These are phyloP conservation scores for Metschnikowia drakensbergensis DNA, from an alignment of 805 yeast species.

Conservation along the genomic window DNA sequence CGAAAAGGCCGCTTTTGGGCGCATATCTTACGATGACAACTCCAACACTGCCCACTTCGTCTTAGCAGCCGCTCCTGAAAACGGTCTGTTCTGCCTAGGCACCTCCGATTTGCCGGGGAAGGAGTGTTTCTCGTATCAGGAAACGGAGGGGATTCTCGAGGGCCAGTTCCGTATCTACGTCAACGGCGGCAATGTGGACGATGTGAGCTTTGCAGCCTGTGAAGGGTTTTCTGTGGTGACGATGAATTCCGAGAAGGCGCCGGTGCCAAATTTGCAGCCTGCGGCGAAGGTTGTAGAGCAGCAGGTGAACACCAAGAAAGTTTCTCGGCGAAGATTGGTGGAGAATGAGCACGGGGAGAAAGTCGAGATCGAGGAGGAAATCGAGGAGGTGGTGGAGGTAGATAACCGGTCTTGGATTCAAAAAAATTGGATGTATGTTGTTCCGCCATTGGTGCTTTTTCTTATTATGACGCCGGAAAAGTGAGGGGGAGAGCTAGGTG, in stretches of 20 bases:
- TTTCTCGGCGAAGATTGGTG: constrained; percentile 13
- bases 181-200: constrained; percentile 3
- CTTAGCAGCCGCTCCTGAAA: neutral
- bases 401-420: constrained; percentile 48
- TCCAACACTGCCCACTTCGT: constrained; percentile 9
- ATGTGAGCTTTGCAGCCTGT: constrained; percentile 7
- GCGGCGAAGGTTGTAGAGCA: constrained; percentile 11
- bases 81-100: constrained; percentile 28
- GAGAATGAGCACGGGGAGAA: constrained; percentile 25
- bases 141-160: constrained; percentile 3
- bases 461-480: constrained; percentile 29
- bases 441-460: constrained; percentile 42
- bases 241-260: constrained; percentile 13
- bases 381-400: constrained; percentile 23
- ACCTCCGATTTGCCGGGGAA: constrained; percentile 27
- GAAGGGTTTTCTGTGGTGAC: constrained; percentile 2
- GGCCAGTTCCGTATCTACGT: constrained; percentile 13
- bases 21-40: constrained; percentile 13
- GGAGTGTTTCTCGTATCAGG: constrained; percentile 30
- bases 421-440: constrained; percentile 60
- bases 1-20: constrained; percentile 13
- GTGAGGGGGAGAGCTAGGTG: neutral
- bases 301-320: constrained; percentile 14
- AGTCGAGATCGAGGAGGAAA: constrained; percentile 20
- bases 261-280: constrained; percentile 29